Conservation (phyloP, 345 rosid species). For the Heritiera fomes region DNA sequence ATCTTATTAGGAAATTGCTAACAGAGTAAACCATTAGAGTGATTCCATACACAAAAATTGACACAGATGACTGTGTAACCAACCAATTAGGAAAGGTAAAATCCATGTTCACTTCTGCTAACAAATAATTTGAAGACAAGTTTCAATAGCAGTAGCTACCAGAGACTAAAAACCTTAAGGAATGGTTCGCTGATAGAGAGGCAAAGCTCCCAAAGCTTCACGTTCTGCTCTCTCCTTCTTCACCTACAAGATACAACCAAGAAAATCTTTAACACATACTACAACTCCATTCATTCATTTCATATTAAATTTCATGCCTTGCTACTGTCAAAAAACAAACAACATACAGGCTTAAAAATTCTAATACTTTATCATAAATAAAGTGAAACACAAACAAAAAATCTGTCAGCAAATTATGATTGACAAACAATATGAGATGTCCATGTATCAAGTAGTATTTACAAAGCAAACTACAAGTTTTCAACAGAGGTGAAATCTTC, state of each 20-base stretch:
- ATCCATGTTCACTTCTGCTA: slow-evolving; percentile 10
- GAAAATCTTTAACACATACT: background rate
- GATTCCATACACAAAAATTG: background rate
- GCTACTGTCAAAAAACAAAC: background rate
- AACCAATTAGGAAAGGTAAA: background rate
- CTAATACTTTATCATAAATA: background rate
- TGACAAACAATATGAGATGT: background rate
- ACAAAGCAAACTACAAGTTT: background rate
- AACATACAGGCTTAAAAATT: background rate
- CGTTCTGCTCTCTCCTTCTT: slow-evolving; percentile 81
- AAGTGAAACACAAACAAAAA: background rate
- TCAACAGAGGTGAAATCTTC: background rate
- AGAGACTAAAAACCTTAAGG: slow-evolving; percentile 44
- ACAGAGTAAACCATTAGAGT: background rate
- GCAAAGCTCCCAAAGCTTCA: slow-evolving; percentile 90
- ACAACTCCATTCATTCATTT: background rate
- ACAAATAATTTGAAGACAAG: slow-evolving; percentile 14
- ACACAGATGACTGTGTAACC: slow-evolving; percentile 7
- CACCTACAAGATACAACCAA: slow-evolving; percentile 52
- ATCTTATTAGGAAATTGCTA: background rate
- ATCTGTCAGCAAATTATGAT: background rate
- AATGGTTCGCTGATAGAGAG: slow-evolving; percentile 79
- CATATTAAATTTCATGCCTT: background rate
- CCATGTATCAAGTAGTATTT: background rate
- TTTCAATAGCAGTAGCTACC: slow-evolving; percentile 17